These are phyloP conservation scores for Sordariomycetes sp. DNA, from an alignment of 2,329 filamentous ascomycete genomes.

Conservation along the genomic window DNA sequence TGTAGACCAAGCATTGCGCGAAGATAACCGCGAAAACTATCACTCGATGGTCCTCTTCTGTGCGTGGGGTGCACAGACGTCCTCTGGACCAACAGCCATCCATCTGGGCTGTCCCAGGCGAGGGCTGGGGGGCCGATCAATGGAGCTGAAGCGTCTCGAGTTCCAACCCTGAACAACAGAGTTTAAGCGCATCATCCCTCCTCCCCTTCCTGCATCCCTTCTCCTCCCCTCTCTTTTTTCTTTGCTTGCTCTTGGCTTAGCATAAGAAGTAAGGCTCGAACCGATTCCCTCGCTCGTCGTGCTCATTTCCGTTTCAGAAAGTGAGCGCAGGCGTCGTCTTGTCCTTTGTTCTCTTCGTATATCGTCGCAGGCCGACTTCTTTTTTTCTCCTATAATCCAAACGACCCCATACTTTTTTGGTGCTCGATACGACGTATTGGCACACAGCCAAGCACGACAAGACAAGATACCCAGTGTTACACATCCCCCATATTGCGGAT, in stretches of 20 bases:
- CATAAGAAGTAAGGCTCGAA: too few species aligned
- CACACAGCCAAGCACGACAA: not conserved
- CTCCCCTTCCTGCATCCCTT: not conserved
- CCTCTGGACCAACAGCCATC: too few species aligned
- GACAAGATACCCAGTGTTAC: not conserved
- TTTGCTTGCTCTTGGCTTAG: not conserved
- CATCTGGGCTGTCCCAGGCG: too few species aligned
- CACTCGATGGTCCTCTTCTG: too few species aligned
- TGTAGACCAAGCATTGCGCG: too few species aligned
- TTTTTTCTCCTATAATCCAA: not conserved
- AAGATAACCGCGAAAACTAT: too few species aligned
- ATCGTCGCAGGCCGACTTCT: not conserved
- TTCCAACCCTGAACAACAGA: not conserved
- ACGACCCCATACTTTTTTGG: too few species aligned
- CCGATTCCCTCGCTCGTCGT: not conserved
- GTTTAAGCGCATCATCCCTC: not conserved
- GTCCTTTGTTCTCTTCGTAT: not conserved
- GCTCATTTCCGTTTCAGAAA: not conserved
- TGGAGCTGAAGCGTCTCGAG: constrained; percentile 1
- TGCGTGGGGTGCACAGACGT: too few species aligned
- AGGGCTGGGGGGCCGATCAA: not conserved
- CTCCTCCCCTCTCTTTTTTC: not conserved
- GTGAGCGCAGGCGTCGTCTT: too few species aligned
- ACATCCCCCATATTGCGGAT: not conserved
- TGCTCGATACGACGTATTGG: not conserved